These are phyloP conservation scores for Paecilomyces dactylethromorphus DNA, from an alignment of 2,329 filamentous ascomycete genomes.

Conservation along the genomic window DNA sequence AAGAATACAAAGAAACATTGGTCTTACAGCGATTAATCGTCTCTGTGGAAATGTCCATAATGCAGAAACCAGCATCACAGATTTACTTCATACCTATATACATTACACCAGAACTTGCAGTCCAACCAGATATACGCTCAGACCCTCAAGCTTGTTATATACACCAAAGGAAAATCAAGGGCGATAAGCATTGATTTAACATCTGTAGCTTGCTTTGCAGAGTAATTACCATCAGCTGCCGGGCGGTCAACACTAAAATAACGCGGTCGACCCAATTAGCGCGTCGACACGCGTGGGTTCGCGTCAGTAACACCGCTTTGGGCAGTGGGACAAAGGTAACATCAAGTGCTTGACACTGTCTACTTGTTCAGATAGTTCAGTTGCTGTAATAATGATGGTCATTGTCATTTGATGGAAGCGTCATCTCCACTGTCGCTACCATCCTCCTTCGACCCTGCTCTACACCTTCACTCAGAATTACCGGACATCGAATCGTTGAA, in stretches of 20 bases:
- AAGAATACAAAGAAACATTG: too few species aligned
- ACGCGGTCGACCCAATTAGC: not conserved
- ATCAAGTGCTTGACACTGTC: not conserved
- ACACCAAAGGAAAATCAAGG: not conserved
- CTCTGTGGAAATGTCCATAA: too few species aligned
- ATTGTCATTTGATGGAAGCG: constrained; percentile 5
- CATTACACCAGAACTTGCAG: too few species aligned
- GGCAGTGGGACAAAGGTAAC: not conserved
- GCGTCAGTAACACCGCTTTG: not conserved
- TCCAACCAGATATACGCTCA: too few species aligned
- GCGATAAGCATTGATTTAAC: not conserved
- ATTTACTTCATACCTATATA: too few species aligned
- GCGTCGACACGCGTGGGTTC: not conserved
- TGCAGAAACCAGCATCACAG: too few species aligned
- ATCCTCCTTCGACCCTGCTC: constrained; percentile 46
- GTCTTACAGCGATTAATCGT: too few species aligned
- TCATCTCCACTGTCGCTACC: constrained; percentile 30
- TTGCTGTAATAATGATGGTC: not conserved
- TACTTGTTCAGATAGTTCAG: not conserved
- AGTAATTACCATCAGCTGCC: not conserved
- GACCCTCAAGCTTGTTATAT: too few species aligned
- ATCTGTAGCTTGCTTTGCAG: not conserved
- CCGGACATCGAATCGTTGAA: constrained; percentile 8
- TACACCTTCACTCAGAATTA: constrained; percentile 44
- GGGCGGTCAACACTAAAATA: not conserved